Evolutionary conservation across 1,139 yeast species (phyloP), one percentile per base, ranked within the genome.

Genomic region (Blastobotrys serpentis): DNA sequence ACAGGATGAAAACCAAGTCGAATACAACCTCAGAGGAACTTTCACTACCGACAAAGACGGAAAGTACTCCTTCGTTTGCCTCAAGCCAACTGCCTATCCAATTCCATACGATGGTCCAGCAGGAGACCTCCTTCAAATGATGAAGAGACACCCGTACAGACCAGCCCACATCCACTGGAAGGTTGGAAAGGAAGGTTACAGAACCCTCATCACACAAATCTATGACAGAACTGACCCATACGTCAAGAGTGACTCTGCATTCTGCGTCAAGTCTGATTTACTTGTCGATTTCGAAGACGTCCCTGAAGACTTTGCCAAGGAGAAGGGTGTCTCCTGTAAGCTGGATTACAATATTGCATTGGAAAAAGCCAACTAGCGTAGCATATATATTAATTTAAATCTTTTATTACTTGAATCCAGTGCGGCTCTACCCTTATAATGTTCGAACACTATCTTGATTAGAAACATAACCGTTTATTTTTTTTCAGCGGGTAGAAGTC

Each of bases 61-160:
- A 10, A 51, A 59, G 17, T 69, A 63, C 48, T 53, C 59, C 17
- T 64, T 64, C 43, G 57, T 64, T 43, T 64, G 70, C 42, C 58
- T 69, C 11, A 62, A 62, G 33, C 73, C 73, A 10, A 69, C 69
- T 14, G 63, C 71, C 34, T 69, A 69, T 49, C 71, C 72, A 13
- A 69, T 69, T 48, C 73, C 73, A n/a, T 65, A 61, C 50, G 72
- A 69, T 56, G 73, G 73, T 3, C 73, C 73, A 2, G 73, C 70
- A n/a, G 73, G 73, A n/a, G 59, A 61, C 42, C 54, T 69, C 42
- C 59, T 69, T 49, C 59, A 64, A 43, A 47, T 52, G 29, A 63
- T 70, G 58, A 68, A 66, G 50, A 61, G 73, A 55, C 73, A 69
- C 52, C 73, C 73, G 23, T 63, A 58, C 56, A 58, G 73, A 50